A percentile compares a stretch with the other conserved stretches of the same genome.
Evolutionary conservation across 352 stramenopile species (phyloP).

Genomic region (Phytophthora nicotianae): DNA sequence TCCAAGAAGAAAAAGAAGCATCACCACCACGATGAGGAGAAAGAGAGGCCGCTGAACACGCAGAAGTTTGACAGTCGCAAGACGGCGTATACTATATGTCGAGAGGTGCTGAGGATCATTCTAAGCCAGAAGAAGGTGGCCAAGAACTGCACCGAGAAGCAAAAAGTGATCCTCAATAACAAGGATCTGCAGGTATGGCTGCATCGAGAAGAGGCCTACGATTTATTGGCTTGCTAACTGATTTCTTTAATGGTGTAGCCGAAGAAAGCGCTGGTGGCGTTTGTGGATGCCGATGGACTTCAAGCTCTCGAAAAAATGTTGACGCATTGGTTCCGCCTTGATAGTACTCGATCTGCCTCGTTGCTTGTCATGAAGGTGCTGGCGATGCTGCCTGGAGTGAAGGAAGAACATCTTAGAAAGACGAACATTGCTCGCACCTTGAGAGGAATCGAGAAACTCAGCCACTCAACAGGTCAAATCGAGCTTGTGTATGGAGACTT

Average conservation of each 20-base stretch:
- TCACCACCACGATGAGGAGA: slow-evolving; percentile 11
- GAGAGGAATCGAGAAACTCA: slow-evolving; percentile 48
- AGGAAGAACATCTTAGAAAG: slow-evolving; percentile 50
- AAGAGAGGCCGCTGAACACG: slow-evolving; percentile 41
- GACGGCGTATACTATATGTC: slow-evolving; percentile 52
- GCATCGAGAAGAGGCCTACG: neutral
- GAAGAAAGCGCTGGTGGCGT: slow-evolving; percentile 58
- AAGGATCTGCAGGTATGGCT: slow-evolving; percentile 56
- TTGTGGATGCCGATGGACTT: slow-evolving; percentile 69
- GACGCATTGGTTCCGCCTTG: slow-evolving; percentile 54
- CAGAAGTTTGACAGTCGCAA: slow-evolving; percentile 55
- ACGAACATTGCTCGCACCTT: slow-evolving; percentile 68
- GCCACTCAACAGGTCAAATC: slow-evolving; percentile 42
- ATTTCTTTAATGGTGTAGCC: slow-evolving; percentile 28
- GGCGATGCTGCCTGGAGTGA: slow-evolving; percentile 58
- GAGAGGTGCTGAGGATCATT: slow-evolving; percentile 58
- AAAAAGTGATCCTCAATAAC: slow-evolving; percentile 60
- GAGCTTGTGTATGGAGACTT: slow-evolving; percentile 54
- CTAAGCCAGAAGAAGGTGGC: slow-evolving; percentile 57
- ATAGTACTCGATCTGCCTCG: slow-evolving; percentile 45
- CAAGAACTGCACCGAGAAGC: slow-evolving; percentile 56
- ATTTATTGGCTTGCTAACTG: neutral
- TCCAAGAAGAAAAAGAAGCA: slow-evolving; percentile 36
- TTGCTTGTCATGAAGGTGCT: slow-evolving; percentile 70
- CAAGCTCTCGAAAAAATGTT: slow-evolving; percentile 56